Evolutionary conservation across 106 monocot genomes (phyloP).

Genomic region (Dendrobium catenatum): DNA sequence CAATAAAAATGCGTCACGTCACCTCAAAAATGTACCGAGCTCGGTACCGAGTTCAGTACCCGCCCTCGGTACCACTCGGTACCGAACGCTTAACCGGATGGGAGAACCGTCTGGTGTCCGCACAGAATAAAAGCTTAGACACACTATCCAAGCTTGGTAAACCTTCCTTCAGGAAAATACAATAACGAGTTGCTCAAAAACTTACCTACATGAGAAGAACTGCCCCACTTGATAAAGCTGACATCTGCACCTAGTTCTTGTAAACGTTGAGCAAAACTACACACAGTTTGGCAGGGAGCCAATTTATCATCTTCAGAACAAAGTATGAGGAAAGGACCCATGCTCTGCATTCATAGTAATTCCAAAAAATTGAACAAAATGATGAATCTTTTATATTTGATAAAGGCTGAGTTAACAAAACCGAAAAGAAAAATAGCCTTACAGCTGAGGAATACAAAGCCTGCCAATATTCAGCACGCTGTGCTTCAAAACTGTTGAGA

Average conservation of each 20-base stretch:
- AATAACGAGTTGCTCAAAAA: neutral
- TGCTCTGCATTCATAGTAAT: constrained; percentile 35
- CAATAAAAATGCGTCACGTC: too few species aligned
- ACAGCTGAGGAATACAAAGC: constrained; percentile 67
- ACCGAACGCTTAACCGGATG: too few species aligned
- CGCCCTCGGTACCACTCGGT: too few species aligned
- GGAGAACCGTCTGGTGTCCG: too few species aligned
- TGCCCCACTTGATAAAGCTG: constrained; percentile 60
- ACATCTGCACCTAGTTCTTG: constrained; percentile 80
- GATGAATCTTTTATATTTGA: neutral
- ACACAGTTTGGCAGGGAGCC: constrained; percentile 48
- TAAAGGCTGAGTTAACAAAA: neutral
- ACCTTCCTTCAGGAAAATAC: neutral
- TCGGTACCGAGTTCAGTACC: too few species aligned
- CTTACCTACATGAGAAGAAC: constrained; percentile 78
- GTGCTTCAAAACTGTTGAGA: constrained; percentile 60
- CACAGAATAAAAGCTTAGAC: too few species aligned
- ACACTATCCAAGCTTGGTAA: neutral
- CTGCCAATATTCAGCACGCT: constrained; percentile 73
- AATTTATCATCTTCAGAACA: constrained; percentile 89
- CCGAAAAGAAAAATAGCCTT: constrained; percentile 13
- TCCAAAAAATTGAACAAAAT: neutral
- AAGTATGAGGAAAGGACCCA: constrained; percentile 76
- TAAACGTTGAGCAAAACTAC: constrained; percentile 57
- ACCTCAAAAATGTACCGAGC: too few species aligned